Conservation (phyloP, 2,329 filamentous ascomycete species). For the Talaromyces funiculosus region DNA sequence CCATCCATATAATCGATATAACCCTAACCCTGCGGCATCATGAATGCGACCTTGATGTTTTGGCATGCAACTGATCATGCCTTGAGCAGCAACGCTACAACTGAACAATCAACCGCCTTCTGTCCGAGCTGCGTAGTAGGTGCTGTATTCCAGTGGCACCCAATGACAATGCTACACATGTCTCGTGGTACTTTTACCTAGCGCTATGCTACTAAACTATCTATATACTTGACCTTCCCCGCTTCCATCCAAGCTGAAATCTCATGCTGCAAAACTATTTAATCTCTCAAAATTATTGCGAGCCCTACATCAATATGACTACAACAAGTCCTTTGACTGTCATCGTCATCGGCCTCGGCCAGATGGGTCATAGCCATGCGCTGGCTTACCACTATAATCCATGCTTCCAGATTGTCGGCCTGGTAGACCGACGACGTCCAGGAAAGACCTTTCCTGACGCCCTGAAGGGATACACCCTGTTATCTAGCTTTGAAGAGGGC, state of each 20-base stretch:
- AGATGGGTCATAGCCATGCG: constrained; percentile 18
- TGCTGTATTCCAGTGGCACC: background rate
- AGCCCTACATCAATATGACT: background rate
- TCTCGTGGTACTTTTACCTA: background rate
- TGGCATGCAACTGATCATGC: background rate
- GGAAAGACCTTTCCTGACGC: constrained; percentile 10
- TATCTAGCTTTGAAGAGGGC: constrained; percentile 10
- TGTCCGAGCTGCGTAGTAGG: background rate
- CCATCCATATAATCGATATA: background rate
- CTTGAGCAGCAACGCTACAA: background rate
- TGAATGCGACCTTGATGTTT: background rate
- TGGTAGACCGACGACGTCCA: constrained; percentile 13
- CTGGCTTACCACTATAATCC: constrained; percentile 18
- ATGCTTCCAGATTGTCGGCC: constrained; percentile 15
- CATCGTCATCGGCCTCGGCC: constrained; percentile 16
- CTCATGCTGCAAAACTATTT: background rate
- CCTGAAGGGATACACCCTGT: constrained; percentile 10
- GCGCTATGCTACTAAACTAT: background rate
- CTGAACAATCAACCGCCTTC: background rate
- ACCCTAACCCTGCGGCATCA: background rate
- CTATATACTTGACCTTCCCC: background rate
- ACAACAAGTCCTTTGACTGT: constrained; percentile 5
- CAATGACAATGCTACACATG: background rate
- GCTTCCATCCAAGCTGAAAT: background rate
- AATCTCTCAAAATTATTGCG: too few relatives aligned